phyloP scores from a whole-genome alignment of 345 rosid genomes.

The Gynandropsis gynandra region DNA sequence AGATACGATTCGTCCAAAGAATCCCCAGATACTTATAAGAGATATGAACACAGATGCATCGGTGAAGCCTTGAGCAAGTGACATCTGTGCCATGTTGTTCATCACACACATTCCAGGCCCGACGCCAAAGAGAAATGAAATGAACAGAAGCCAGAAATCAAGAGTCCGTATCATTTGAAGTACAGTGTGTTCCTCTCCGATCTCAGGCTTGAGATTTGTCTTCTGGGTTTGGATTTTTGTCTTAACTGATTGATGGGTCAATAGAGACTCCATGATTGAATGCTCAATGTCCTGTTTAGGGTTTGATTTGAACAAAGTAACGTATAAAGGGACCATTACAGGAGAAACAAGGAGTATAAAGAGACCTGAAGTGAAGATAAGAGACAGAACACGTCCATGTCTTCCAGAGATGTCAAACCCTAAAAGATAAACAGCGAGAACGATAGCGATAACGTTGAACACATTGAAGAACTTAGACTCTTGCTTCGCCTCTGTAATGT shows the following conservation, averaged over 20 bases:
- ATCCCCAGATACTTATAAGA: slow-evolving; percentile 56
- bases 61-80: slow-evolving; percentile 44
- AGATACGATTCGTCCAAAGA: slow-evolving; percentile 47
- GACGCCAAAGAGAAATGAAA: slow-evolving; percentile 49
- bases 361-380: slow-evolving; percentile 40
- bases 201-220: slow-evolving; percentile 25
- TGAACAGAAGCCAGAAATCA: slow-evolving; percentile 55
- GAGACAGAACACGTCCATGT: slow-evolving; percentile 32
- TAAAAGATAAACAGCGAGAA: slow-evolving; percentile 42
- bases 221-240: slow-evolving; percentile 10
- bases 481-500: slow-evolving; percentile 23
- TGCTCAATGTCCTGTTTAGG: slow-evolving; percentile 31
- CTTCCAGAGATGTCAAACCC: slow-evolving; percentile 43
- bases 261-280: slow-evolving; percentile 34
- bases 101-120: slow-evolving; percentile 53
- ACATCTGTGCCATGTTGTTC: slow-evolving; percentile 65
- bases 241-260: slow-evolving; percentile 21
- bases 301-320: slow-evolving; percentile 10
- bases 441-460: slow-evolving; percentile 42
- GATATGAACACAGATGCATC: slow-evolving; percentile 49
- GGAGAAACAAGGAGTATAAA: slow-evolving; percentile 40
- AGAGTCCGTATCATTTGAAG: slow-evolving; percentile 30
- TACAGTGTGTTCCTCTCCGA: slow-evolving; percentile 54
- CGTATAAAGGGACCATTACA: slow-evolving; percentile 37
- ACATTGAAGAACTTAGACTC: slow-evolving; percentile 34